Evolutionary conservation across 2,329 filamentous ascomycete genomes (phyloP).

Genomic region (Phaeosphaeriaceae sp.): DNA sequence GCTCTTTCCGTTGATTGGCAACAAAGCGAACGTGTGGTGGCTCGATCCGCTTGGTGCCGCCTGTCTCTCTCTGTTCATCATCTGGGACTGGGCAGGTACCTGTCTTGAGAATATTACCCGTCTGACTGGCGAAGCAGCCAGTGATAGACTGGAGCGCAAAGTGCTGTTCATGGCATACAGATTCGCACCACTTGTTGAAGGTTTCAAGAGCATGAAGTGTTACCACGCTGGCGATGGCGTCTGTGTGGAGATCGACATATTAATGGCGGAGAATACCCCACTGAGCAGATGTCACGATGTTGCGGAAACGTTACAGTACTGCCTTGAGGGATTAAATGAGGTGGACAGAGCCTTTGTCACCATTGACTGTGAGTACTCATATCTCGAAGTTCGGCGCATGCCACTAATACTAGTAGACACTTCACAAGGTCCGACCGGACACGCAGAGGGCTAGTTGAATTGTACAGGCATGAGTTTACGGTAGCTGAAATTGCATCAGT

Average conservation of each 20-base stretch:
- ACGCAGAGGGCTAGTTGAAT: constrained; percentile 17
- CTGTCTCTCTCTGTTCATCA: constrained; percentile 70
- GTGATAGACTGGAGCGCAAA: constrained; percentile 61
- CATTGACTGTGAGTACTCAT: constrained; percentile 54
- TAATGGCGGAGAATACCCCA: constrained; percentile 62
- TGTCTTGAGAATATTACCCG: constrained; percentile 66
- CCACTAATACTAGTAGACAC: constrained; percentile 17
- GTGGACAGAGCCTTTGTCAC: constrained; percentile 62
- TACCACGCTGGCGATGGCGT: constrained; percentile 70
- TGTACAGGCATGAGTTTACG: neutral
- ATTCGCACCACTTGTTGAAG: constrained; percentile 61
- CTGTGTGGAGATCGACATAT: constrained; percentile 68
- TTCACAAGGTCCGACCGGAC: constrained; percentile 33
- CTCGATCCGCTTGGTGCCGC: constrained; percentile 69
- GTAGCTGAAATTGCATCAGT: neutral
- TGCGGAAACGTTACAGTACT: constrained; percentile 70
- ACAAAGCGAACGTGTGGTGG: constrained; percentile 69
- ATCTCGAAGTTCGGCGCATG: neutral
- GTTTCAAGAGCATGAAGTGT: constrained; percentile 62
- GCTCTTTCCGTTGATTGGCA: constrained; percentile 68
- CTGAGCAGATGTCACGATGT: constrained; percentile 65
- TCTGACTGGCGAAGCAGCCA: constrained; percentile 65
- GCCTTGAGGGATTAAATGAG: constrained; percentile 61
- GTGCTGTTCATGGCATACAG: constrained; percentile 67
- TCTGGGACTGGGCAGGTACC: constrained; percentile 72